Conservation (phyloP, 192 early-diverging fungal genomes). For the Entophlyctis luteolus region DNA sequence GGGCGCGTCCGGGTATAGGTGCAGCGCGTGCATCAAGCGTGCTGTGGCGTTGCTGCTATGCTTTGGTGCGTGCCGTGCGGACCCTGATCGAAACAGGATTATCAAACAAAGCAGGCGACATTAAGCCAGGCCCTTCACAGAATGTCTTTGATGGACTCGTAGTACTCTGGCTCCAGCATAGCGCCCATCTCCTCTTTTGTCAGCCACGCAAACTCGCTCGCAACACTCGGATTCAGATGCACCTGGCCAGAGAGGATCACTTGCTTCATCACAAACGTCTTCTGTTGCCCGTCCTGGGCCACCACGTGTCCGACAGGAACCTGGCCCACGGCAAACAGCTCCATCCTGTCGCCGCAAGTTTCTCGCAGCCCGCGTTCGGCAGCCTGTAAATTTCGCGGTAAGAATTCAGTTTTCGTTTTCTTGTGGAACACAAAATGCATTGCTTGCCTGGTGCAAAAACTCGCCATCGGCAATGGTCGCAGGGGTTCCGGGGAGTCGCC, state of each 20-base stretch:
- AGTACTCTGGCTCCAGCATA: slow-evolving; percentile 21
- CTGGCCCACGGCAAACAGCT: slow-evolving; percentile 82
- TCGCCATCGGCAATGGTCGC: slow-evolving; percentile 61
- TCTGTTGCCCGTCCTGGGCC: neutral
- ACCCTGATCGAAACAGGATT: too few relatives aligned
- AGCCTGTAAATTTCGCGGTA: slow-evolving; percentile 48
- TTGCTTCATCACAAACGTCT: slow-evolving; percentile 84
- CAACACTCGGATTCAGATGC: slow-evolving; percentile 52
- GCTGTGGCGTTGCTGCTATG: too few relatives aligned
- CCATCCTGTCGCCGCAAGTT: slow-evolving; percentile 70
- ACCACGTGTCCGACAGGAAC: slow-evolving; percentile 69
- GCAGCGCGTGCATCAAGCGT: too few relatives aligned
- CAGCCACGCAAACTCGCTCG: slow-evolving; percentile 70
- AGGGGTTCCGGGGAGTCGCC: slow-evolving; percentile 65
- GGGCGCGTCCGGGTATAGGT: too few relatives aligned
- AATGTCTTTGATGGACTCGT: slow-evolving; percentile 11
- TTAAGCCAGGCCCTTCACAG: too few relatives aligned
- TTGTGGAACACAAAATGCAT: neutral
- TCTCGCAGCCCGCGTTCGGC: slow-evolving; percentile 68
- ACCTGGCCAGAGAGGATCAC: slow-evolving; percentile 76
- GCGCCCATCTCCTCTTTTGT: slow-evolving; percentile 62
- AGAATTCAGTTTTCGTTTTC: neutral
- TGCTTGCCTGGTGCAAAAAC: slow-evolving; percentile 65
- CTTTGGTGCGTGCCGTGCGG: too few relatives aligned
- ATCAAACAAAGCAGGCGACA: too few relatives aligned